These are phyloP conservation scores for Blastobotrys illinoisensis DNA, from an alignment of 1,139 yeast species.

Conservation along the genomic window DNA sequence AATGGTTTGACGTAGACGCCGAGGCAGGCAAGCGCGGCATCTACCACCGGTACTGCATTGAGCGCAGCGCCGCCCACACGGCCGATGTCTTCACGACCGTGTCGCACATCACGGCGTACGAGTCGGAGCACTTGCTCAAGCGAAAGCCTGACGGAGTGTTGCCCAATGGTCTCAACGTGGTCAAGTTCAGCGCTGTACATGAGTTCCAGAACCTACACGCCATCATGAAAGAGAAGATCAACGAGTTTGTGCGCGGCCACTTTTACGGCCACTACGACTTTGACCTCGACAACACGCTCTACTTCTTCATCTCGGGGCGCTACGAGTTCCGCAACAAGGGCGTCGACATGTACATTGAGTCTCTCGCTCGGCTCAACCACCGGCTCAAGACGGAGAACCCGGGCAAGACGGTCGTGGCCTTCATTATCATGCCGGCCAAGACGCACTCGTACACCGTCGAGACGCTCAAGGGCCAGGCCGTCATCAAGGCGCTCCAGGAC, in stretches of 20 bases:
- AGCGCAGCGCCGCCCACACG: slow-evolving; percentile 92
- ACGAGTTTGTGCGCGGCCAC: slow-evolving; percentile 93
- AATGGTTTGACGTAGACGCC: slow-evolving; percentile 89
- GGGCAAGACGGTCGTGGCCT: slow-evolving; percentile 93
- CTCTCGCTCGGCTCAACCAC: slow-evolving; percentile 88
- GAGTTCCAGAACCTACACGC: slow-evolving; percentile 98
- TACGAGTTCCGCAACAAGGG: slow-evolving; percentile 97
- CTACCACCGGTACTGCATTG: slow-evolving; percentile 94
- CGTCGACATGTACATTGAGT: slow-evolving; percentile 89
- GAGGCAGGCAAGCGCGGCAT: slow-evolving; percentile 98
- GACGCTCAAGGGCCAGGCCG: slow-evolving; percentile 94
- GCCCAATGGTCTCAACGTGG: slow-evolving; percentile 94
- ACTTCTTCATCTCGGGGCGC: slow-evolving; percentile 95
- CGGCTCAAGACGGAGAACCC: slow-evolving; percentile 75
- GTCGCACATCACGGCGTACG: slow-evolving; percentile 93
- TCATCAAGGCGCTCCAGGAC: slow-evolving; percentile 81
- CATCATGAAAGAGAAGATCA: slow-evolving; percentile 80
- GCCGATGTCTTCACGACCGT: slow-evolving; percentile 98
- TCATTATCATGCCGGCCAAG: slow-evolving; percentile 95
- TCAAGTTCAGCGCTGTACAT: slow-evolving; percentile 94
- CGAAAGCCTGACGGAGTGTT: slow-evolving; percentile 96
- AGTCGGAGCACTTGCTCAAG: slow-evolving; percentile 85
- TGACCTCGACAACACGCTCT: slow-evolving; percentile 86
- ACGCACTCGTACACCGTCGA: slow-evolving; percentile 94
- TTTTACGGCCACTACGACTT: slow-evolving; percentile 96